Conservation (phyloP, 2,329 filamentous ascomycete species). For the Diaporthe capsici region DNA sequence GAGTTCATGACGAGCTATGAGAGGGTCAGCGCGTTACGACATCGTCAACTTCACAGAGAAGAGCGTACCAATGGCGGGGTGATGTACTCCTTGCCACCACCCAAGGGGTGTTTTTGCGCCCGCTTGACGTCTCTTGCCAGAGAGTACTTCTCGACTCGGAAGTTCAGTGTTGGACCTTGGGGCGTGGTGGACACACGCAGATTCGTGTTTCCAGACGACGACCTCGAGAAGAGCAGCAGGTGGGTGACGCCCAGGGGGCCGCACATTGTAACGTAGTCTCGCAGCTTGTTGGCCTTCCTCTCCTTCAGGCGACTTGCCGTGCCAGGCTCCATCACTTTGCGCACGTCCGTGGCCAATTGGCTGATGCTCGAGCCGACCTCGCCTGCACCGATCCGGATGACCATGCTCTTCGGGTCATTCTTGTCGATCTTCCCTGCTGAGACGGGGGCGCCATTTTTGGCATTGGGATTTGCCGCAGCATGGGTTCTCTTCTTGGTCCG, state of each 20-base stretch:
- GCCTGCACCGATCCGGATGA: slow-evolving; percentile 95
- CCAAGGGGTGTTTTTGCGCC: slow-evolving; percentile 85
- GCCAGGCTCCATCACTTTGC: slow-evolving; percentile 94
- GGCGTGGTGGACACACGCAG: slow-evolving; percentile 89
- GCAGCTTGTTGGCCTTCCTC: slow-evolving; percentile 86
- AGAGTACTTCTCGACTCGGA: slow-evolving; percentile 94
- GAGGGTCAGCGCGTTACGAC: slow-evolving; percentile 46
- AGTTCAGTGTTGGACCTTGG: slow-evolving; percentile 92
- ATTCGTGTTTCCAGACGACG: slow-evolving; percentile 91
- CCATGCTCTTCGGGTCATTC: slow-evolving; percentile 93
- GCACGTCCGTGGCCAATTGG: slow-evolving; percentile 91
- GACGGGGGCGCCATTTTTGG: slow-evolving; percentile 63
- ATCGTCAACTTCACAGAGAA: not conserved
- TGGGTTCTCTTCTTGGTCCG: slow-evolving; percentile 93
- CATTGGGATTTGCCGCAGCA: slow-evolving; percentile 73
- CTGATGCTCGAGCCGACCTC: slow-evolving; percentile 93
- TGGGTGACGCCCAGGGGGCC: slow-evolving; percentile 95
- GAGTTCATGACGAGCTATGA: slow-evolving; percentile 95
- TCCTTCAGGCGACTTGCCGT: slow-evolving; percentile 93
- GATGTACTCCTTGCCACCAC: slow-evolving; percentile 86
- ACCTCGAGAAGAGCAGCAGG: slow-evolving; percentile 92
- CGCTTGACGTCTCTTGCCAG: slow-evolving; percentile 91
- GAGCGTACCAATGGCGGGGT: slow-evolving; percentile 81
- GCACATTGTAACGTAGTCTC: slow-evolving; percentile 96
- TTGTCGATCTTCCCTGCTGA: slow-evolving; percentile 73